Evolutionary conservation across 331 rosid species (phyloP), one percentile per base, ranked within the genome.

Genomic region (Quercus phellos): DNA sequence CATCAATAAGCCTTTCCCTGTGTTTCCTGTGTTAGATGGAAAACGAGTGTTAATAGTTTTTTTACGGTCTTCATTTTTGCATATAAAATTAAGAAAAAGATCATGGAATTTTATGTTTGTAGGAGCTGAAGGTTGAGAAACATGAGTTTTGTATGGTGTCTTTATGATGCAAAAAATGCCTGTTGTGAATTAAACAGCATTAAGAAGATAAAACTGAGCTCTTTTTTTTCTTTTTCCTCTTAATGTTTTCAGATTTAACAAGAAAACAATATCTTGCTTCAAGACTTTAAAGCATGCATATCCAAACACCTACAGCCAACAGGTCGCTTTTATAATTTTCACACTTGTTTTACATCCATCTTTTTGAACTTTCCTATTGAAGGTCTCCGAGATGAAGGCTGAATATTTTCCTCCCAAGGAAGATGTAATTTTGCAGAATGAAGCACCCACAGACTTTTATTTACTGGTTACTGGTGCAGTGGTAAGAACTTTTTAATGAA

Each of bases 341-440:
- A 68, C 22, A 54, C n/a, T 32, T 70, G 32, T 72, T 67, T 77
- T 3, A 75, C 42, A 14, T 54, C 73, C 55, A 51, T 77, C 43
- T 77, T 66, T 73, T 71, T 69, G 16, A 56, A 68, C 81, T 10
- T 81, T 68, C 53, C 68, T 18, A 74, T 82, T 27, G 73, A 74
- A 91, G 97, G 94, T 91, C 81, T 51, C 93, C 0, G 94, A 91
- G 76, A 86, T 91, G 97, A 91, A 84, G 77, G 92, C 90, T 0
- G 97, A 91, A 89, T 90, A 91, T 74, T 88, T 88, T 81, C 91
- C 97, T 84, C 97, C 97, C n/a, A 88, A 78, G 73, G 94, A 91
- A 80, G 94, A 88, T 22, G 85, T 91, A 56, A 81, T 90, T 83
- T 68, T 90, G 90, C 88, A 83, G 84, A 87, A 88, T 76, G 94